Evolutionary conservation across 148 eudicot genomes (phyloP), one percentile per base, ranked within the genome.

Genomic region (Diospyros kaki): DNA sequence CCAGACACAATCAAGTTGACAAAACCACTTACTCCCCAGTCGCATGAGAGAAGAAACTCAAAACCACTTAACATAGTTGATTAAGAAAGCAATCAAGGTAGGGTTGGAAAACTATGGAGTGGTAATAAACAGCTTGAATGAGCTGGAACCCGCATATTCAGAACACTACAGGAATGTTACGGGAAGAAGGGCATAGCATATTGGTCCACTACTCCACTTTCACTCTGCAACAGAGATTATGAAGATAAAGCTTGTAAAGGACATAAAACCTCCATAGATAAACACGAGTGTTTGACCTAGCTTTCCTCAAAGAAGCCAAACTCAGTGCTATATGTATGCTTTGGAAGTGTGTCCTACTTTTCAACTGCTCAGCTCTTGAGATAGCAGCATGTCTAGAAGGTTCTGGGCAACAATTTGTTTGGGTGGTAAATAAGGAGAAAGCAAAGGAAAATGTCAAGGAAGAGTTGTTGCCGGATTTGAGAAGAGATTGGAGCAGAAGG

Each of bases 191-290:
- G 53, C 50, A 6, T 66, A 72, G 78, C 72, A 67, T 7, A 15
- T 75, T 45, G 78, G 72, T 66, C 77, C 77, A 9, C 70, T 45
- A 72, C 65, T 66, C 77, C 77, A 9, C 70, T 74, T 43, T 74
- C 70, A n/a, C 70, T 74, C 41, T 74, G 70, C 62, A 65, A 65
- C 42, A 74, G 10, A 64, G 70, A 64, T 58, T 5, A 66, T 14
- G 46, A 75, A 38, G 78, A 75, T 55, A 75, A 75, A 75, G 53
- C 56, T n/a, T 8, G 6, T 12, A 66, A 73, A 66, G 72, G 72
- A 55, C 66, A 45, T 15, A 15, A 13, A 11, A 41, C n/a, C 13
- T 45, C 78, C 7, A 68, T 42, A 8, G 18, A 58, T 14, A 64
- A 66, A 14, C 70, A 75, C 4, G 74, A 71, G 28, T 56, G 72